A percentile compares a stretch with the other conserved stretches of the same genome.
These are phyloP conservation scores for Lachnellula willkommii DNA, from an alignment of 2,329 filamentous ascomycete species.

Conservation along the genomic window DNA sequence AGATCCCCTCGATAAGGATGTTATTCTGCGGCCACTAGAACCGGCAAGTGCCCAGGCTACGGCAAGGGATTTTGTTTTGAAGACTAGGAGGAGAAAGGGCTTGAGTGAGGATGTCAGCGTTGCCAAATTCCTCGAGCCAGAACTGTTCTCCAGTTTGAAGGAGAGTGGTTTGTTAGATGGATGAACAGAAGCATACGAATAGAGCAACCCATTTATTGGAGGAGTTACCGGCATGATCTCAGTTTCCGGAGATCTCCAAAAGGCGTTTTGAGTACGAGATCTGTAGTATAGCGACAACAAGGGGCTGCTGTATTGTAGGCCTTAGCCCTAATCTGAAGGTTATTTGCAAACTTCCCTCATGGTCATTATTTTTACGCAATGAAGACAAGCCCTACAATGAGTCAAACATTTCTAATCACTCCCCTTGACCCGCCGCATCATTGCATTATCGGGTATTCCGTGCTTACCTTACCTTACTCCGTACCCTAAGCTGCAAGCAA, in stretches of 20 bases:
- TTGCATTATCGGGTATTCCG: neutral
- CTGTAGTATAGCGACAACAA: slow-evolving; percentile 8
- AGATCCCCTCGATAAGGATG: slow-evolving; percentile 84
- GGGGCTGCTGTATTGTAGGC: neutral
- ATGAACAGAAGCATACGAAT: slow-evolving; percentile 18
- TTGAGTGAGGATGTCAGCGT: slow-evolving; percentile 93
- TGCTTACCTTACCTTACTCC: too few relatives aligned
- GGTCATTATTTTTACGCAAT: neutral
- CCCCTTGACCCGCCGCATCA: neutral
- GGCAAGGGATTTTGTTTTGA: slow-evolving; percentile 91
- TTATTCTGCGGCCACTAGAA: slow-evolving; percentile 77
- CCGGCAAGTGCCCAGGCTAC: slow-evolving; percentile 84
- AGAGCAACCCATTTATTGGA: slow-evolving; percentile 4
- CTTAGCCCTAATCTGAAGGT: neutral
- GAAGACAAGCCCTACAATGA: neutral
- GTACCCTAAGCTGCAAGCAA: neutral
- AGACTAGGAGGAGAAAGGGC: slow-evolving; percentile 89
- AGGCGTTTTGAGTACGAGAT: slow-evolving; percentile 13
- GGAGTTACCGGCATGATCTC: slow-evolving; percentile 19
- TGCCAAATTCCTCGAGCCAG: slow-evolving; percentile 92
- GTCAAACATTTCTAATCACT: neutral
- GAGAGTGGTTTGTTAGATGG: slow-evolving; percentile 82
- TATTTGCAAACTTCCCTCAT: neutral
- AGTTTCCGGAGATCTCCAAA: slow-evolving; percentile 5
- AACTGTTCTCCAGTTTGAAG: slow-evolving; percentile 81